Base-by-base conservation (phyloP, 352 stramenopile species). In the Lagenidium giganteum region DNA sequence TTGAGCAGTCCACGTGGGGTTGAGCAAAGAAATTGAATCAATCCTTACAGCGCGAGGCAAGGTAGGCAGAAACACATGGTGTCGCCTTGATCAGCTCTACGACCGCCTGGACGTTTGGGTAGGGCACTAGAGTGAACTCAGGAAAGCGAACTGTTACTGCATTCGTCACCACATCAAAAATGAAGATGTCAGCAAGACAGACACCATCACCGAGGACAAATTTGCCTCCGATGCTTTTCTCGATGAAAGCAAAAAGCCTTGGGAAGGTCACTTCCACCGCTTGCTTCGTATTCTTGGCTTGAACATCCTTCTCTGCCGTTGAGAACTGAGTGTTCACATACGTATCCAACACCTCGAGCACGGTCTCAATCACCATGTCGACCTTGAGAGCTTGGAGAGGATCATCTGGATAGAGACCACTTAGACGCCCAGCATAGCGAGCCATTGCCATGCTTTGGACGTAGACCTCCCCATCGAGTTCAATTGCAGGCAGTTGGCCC, bases 361-460 rank as follows among this genome's bases (percentile, higher is more conserved):
- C 40, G n/a, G 60, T 72, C 42, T 80, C 64, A 8, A 63, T 60
- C 16, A 67, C 34, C 57, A 68, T 74, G 36, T 75, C 67, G 16
- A 72, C 58, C 9, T 62, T 54, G 13, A 88, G 70, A 40, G 65
- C 67, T 17, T 69, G 18, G 8, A 77, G 45, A 14, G 63, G 49
- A 44, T 83, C 54, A n/a, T 54, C 32, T 22, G 81, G 72, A 42
- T 85, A 88, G 6, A 90, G 31, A 2, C 70, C 73, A 13, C 52
- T 41, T 20, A 83, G 36, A 23, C 71, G 76, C 26, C 60, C 68
- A 14, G 65, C 68, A 32, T 83, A 87, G 13, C 70, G 60, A 8
- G 64, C 63, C 17, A 83, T 75, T 16, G 70, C 70, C 55, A 83
- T 70, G 17, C 53, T 75, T 47, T 83, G 74, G 24, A 52, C 47